Base-by-base conservation (phyloP, 2,329 filamentous ascomycete genomes). In the Colletotrichum gloeosporioides region DNA sequence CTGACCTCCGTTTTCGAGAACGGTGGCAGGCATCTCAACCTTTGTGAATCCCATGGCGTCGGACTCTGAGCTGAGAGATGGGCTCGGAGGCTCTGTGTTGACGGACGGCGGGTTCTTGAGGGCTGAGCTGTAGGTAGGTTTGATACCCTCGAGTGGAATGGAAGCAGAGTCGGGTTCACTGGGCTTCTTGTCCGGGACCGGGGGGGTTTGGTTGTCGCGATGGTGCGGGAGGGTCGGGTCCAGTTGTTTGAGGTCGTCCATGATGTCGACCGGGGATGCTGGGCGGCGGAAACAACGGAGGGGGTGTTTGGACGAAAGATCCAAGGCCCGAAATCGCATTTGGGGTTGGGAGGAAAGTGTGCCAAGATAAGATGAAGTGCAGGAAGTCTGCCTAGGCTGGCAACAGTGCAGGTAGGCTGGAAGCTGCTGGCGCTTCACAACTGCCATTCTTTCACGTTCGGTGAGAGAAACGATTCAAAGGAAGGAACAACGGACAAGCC, bases 171-270 rank as follows among this genome's bases (percentile, higher is more conserved):
- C 34, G 8, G 49, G 8, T 29, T 49, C 44, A 16, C 66, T 15
- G 32, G 59, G 34, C 18, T 29, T 66, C 34, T 76, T 76, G 29
- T 70, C 59, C 29, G 59, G 59, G 13, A 62, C 8, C 10, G 36
- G 49, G n/a, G 74, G 65, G 1, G 22, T 62, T 18, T n/a, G n/a
- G 16, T 22, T 36, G 32, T 70, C 31, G 34, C 34, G 44, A 12
- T 32, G 13, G 1, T 53, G 59, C 49, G 65, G 29, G 15, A 74
- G 25, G 71, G 12, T 39, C 39, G 65, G 44, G 3, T 61, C 49
- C 18, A 66, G 27, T 27, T 32, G 29, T 69, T 57, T 74, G 69
- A 76, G 31, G n/a, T 77, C 75, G 32, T 79, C 77, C 79, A 80
- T 80, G 39, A 32, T 49, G 53, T 61, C 36, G 29, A 59, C 65